phyloP scores from a whole-genome alignment of 805 yeast species.

The Ogataea salicorniae region DNA sequence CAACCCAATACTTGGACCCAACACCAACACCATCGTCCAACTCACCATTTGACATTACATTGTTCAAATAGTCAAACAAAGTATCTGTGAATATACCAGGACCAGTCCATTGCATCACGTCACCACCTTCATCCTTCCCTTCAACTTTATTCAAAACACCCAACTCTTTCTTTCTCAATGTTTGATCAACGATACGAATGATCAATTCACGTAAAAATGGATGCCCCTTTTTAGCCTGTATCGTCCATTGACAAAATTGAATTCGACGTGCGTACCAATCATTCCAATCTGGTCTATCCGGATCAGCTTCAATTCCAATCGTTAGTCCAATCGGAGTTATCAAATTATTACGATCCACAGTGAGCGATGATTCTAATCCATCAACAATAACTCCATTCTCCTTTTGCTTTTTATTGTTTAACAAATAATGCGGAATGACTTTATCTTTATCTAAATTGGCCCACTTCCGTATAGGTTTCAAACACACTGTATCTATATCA shows the following conservation, averaged over 20 bases:
- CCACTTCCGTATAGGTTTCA: constrained; percentile 76
- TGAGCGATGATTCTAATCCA: too few relatives aligned
- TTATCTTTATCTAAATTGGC: constrained; percentile 40
- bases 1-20: constrained; percentile 27
- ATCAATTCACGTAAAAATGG: constrained; percentile 82
- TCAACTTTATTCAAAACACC: constrained; percentile 42
- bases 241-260: constrained; percentile 97
- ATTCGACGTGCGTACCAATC: constrained; percentile 90
- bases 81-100: constrained; percentile 93
- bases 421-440: too few relatives aligned
- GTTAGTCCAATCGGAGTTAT: constrained; percentile 59
- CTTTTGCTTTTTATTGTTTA: too few relatives aligned
- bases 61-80: constrained; percentile 74
- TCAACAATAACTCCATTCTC: too few relatives aligned
- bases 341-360: constrained; percentile 11
- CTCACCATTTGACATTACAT: constrained; percentile 37
- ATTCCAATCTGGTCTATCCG: constrained; percentile 91
- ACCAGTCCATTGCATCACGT: constrained; percentile 93
- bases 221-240: constrained; percentile 85
- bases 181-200: constrained; percentile 69
- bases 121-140: constrained; percentile 66
- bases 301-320: constrained; percentile 94
- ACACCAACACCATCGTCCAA: constrained; percentile 30
- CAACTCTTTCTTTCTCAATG: constrained; percentile 48
- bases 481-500: constrained; percentile 79